Percentiles rank a stretch among this genome's conserved stretches.
phyloP scores from a whole-genome alignment of 257 asterid species.

The Misopates orontium region DNA sequence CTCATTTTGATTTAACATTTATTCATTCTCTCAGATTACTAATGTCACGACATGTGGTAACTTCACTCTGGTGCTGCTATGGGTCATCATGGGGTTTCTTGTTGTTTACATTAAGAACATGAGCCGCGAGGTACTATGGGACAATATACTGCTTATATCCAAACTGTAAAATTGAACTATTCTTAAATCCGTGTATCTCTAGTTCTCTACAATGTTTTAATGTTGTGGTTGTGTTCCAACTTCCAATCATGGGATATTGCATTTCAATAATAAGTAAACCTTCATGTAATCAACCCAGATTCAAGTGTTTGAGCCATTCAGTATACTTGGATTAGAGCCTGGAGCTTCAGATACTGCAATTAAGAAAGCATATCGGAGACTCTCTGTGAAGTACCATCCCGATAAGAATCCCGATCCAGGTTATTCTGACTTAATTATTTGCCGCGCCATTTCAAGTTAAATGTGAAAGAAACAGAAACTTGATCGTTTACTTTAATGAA shows the following conservation, averaged over 20 bases:
- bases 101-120: conserved; percentile 66
- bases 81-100: conserved; percentile 72
- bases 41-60: conserved; percentile 72
- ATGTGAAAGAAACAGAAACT: conserved; percentile 3
- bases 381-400: conserved; percentile 90
- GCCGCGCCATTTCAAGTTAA: conserved; percentile 23
- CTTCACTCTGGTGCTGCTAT: conserved; percentile 69
- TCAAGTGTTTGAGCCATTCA: conserved; percentile 89
- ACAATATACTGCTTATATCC: conserved; percentile 18
- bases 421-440: conserved; percentile 30
- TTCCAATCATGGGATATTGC: neutral
- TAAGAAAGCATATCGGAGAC: conserved; percentile 94
- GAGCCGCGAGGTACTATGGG: conserved; percentile 65
- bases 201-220: neutral
- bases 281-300: conserved; percentile 41
- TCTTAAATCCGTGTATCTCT: neutral
- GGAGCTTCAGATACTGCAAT: conserved; percentile 85
- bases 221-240: neutral
- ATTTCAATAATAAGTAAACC: conserved; percentile 1
- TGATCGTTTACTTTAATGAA: conserved; percentile 18
- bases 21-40: conserved; percentile 50
- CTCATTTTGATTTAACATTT: conserved; percentile 13
- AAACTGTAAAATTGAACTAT: neutral
- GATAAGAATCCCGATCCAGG: conserved; percentile 99
- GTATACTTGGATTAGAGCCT: conserved; percentile 85